Evolutionary conservation across 164 flowering plant species (phyloP), one percentile per base, ranked within the genome.

Genomic region (Magnolia changhungtana): DNA sequence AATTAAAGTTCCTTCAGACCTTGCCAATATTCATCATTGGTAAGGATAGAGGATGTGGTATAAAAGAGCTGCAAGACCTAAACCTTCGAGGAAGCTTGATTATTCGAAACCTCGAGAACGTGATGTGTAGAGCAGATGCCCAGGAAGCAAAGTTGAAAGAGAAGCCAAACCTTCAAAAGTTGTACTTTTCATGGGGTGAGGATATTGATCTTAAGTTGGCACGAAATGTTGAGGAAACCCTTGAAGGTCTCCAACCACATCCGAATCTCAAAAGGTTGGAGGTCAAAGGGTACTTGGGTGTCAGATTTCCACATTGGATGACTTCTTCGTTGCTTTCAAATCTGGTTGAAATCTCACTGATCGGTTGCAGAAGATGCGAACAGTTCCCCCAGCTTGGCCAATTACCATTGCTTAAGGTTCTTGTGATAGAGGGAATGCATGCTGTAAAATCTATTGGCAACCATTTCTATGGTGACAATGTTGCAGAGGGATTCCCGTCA

Each of bases 331-430:
- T 21, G 31, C 45, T 23, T 2, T 7, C 3, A 1, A 67, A 67
- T 67, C 18, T 67, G 31, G n/a, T 55, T 11, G 16, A 23, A 4
- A 3, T 83, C 3, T 69, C 9, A 2, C 63, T 86, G 7, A 27
- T 20, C 2, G 6, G 3, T 37, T 37, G 45, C 45, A 37, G 45
- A 37, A 37, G 45, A 37, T 37, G 45, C 45, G 67, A 14, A 18
- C 63, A 59, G 63, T 19, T 59, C 63, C 63, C 63, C 14, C 19
- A 13, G 19, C 19, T 59, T 13, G 63, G 63, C 18, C 63, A 59
- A 13, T 59, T 59, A 59, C 63, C 63, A 8, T 59, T 59, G 45
- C 45, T 37, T 37, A 37, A 3, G 45, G 45, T 37, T 37, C 45
- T 37, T 37, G 45, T 3, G 45, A 59, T 3, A 37, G 0, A 0